These are phyloP conservation scores for Penicillium antarcticum DNA, from an alignment of 495 filamentous ascomycete species.

Conservation along the genomic window DNA sequence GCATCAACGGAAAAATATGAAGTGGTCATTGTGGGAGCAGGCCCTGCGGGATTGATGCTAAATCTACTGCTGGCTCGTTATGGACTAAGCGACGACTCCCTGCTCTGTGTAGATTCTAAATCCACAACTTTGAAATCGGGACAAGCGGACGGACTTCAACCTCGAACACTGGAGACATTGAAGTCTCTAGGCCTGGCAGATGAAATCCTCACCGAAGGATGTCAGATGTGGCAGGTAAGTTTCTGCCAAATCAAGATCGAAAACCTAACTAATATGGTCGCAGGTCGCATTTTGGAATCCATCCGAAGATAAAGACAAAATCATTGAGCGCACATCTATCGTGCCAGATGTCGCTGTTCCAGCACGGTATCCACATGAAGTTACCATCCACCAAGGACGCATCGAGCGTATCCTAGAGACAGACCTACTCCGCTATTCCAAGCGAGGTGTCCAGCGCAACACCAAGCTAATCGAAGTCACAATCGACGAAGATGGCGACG, in stretches of 20 bases:
- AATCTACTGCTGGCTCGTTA: slow-evolving; percentile 46
- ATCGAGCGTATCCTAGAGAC: slow-evolving; percentile 61
- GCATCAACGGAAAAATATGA: slow-evolving; percentile 33
- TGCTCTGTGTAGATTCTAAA: slow-evolving; percentile 49
- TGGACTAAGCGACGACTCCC: slow-evolving; percentile 38
- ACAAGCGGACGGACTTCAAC: slow-evolving; percentile 63
- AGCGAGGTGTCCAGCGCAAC: slow-evolving; percentile 49
- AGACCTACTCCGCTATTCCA: slow-evolving; percentile 46
- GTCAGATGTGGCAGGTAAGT: slow-evolving; percentile 35
- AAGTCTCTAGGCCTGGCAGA: slow-evolving; percentile 36
- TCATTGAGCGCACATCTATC: slow-evolving; percentile 50
- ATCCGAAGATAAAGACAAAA: slow-evolving; percentile 44
- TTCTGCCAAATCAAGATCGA: slow-evolving; percentile 33
- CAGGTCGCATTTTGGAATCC: slow-evolving; percentile 50
- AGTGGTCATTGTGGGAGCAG: slow-evolving; percentile 44
- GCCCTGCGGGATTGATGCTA: slow-evolving; percentile 48
- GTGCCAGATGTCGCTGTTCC: slow-evolving; percentile 45
- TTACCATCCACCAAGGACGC: slow-evolving; percentile 59
- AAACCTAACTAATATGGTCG: not conserved
- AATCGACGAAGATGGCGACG: slow-evolving; percentile 54
- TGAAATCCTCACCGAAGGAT: slow-evolving; percentile 36
- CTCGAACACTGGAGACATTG: slow-evolving; percentile 64
- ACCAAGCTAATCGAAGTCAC: slow-evolving; percentile 51
- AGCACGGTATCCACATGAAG: slow-evolving; percentile 49
- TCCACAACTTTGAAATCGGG: slow-evolving; percentile 43